Percentiles rank a stretch among this genome's conserved stretches.
These are phyloP conservation scores for grape (Vitis vinifera) DNA, from an alignment of 164 flowering plant species.

Conservation along the genomic window ASM3070453v1 NC_081812.1:22021001-22021500, in stretches of 20 bases:
- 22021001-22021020: background rate
- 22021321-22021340: slow-evolving; percentile 74
- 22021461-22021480: background rate
- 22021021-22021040: slow-evolving; percentile 63
- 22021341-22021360: slow-evolving; percentile 44
- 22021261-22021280: slow-evolving; percentile 91
- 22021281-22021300: slow-evolving; percentile 77
- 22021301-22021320: slow-evolving; percentile 96
- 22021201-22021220: too few relatives aligned
- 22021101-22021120: slow-evolving; percentile 72
- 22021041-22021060: slow-evolving; percentile 82
- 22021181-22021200: too few relatives aligned
- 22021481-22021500: slow-evolving; percentile 9
- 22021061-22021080: slow-evolving; percentile 87
- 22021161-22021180: background rate
- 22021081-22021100: slow-evolving; percentile 70
- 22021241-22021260: slow-evolving; percentile 2
- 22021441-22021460: too few relatives aligned
- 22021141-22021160: background rate
- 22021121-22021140: slow-evolving; percentile 11
- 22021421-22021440: too few relatives aligned
- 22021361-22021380: background rate
- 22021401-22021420: background rate
- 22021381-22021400: background rate
- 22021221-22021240: background rate